Percentiles rank a stretch among this genome's conserved stretches.
phyloP scores from a whole-genome alignment of 345 rosid species.

The Odontarrhena argentea region DNA sequence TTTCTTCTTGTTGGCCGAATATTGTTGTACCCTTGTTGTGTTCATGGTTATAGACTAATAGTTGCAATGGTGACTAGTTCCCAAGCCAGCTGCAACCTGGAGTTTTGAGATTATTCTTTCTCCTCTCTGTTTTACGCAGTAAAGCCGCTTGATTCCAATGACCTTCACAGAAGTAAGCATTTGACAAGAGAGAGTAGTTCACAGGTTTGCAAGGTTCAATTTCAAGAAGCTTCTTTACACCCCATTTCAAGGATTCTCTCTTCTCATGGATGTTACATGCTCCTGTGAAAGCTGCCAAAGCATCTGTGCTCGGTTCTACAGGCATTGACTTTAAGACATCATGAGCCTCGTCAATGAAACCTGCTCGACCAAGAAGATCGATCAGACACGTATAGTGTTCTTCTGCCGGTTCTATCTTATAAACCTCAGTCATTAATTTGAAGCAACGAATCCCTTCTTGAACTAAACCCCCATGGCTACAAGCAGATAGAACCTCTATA shows the following conservation, averaged over 20 bases:
- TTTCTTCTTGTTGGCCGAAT: neutral
- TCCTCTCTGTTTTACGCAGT: slow-evolving; percentile 51
- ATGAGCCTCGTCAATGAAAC: slow-evolving; percentile 61
- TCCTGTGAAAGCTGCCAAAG: slow-evolving; percentile 62
- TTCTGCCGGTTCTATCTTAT: slow-evolving; percentile 50
- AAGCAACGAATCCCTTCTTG: slow-evolving; percentile 63
- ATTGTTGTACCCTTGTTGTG: neutral
- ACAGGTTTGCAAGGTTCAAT: slow-evolving; percentile 57
- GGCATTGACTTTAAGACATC: slow-evolving; percentile 54
- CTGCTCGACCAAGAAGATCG: slow-evolving; percentile 73
- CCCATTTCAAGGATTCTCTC: slow-evolving; percentile 47
- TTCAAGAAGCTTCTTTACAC: slow-evolving; percentile 58
- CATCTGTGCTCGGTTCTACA: slow-evolving; percentile 38
- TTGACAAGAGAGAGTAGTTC: slow-evolving; percentile 62
- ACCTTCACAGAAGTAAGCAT: slow-evolving; percentile 61
- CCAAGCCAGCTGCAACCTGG: slow-evolving; percentile 67
- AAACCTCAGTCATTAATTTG: slow-evolving; percentile 51
- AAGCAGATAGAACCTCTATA: slow-evolving; percentile 64
- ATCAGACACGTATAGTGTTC: slow-evolving; percentile 68
- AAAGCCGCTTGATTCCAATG: slow-evolving; percentile 59
- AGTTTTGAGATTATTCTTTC: slow-evolving; percentile 45
- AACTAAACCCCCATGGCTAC: slow-evolving; percentile 69
- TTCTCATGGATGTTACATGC: slow-evolving; percentile 65
- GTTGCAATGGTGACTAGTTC: slow-evolving; percentile 29
- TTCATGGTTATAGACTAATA: neutral